phyloP scores from a whole-genome alignment of 768 basidiomycete species.

The Tylopilus vinaceipallidus region DNA sequence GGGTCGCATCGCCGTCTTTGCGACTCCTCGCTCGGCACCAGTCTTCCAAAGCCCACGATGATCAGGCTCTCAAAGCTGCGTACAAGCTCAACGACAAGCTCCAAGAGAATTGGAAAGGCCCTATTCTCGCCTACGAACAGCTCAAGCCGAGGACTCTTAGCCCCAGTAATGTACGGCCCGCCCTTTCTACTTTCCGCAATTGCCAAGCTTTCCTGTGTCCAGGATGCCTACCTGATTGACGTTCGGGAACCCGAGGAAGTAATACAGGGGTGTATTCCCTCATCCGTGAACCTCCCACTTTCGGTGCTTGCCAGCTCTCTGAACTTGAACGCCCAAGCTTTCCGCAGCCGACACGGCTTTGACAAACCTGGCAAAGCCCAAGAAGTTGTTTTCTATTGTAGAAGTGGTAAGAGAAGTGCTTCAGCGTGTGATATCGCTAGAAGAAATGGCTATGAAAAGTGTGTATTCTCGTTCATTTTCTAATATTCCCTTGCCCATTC shows the following conservation, averaged over 20 bases:
- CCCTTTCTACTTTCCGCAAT: background rate
- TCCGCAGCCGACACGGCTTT: constrained; percentile 67
- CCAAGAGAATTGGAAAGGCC: constrained; percentile 76
- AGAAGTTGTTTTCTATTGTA: constrained; percentile 86
- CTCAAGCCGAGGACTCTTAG: constrained; percentile 76
- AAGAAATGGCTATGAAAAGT: constrained; percentile 82
- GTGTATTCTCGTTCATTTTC: constrained; percentile 28
- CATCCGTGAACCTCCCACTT: constrained; percentile 86
- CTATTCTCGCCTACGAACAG: constrained; percentile 72
- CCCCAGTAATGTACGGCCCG: constrained; percentile 56
- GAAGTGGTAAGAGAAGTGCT: constrained; percentile 81
- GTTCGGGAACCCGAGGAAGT: constrained; percentile 95
- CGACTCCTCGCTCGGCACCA: constrained; percentile 31
- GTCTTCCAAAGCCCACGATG: constrained; percentile 31
- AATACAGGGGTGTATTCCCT: constrained; percentile 88
- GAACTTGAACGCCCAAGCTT: constrained; percentile 50
- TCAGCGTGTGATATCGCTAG: constrained; percentile 81
- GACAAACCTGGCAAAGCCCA: constrained; percentile 68
- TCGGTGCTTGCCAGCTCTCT: constrained; percentile 71
- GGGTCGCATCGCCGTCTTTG: constrained; percentile 6
- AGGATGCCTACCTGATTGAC: constrained; percentile 78
- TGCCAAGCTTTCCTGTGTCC: constrained; percentile 12
- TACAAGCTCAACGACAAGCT: constrained; percentile 33
- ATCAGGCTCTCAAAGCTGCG: constrained; percentile 30
- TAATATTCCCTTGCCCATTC: background rate